phyloP scores from a whole-genome alignment of 768 basidiomycete species.

The Pisolithus marmoratus region DNA sequence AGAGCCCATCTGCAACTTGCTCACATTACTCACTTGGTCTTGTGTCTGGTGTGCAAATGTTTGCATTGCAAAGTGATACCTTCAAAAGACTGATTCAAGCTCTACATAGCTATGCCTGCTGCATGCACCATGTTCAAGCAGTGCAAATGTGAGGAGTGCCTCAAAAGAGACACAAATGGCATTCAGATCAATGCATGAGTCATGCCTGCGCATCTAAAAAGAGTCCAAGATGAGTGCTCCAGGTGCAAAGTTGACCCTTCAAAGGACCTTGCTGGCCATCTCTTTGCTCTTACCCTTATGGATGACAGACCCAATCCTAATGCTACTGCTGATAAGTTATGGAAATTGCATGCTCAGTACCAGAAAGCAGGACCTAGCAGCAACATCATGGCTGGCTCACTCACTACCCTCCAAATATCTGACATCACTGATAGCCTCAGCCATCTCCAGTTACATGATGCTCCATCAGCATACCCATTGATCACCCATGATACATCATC shows the following conservation, averaged over 20 bases:
- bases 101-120: background rate
- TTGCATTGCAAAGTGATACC: no score
- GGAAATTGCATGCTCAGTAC: background rate
- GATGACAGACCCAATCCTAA: background rate
- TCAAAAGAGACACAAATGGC: background rate
- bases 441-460: no score
- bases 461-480: no score
- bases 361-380: background rate
- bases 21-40: no score
- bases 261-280: background rate
- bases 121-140: background rate
- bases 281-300: conserved; percentile 1
- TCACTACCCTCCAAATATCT: background rate
- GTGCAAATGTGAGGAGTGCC: conserved; percentile 7
- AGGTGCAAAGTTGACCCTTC: background rate
- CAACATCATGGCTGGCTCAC: background rate
- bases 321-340: background rate
- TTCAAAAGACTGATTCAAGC: no score
- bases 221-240: no score
- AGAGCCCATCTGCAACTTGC: no score
- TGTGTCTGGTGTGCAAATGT: no score
- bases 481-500: no score
- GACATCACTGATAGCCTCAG: background rate
- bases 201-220: conserved; percentile 2
- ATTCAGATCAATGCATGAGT: background rate